phyloP scores from a whole-genome alignment of 2,329 filamentous ascomycete genomes.

The Coniochaeta hoffmannii region DNA sequence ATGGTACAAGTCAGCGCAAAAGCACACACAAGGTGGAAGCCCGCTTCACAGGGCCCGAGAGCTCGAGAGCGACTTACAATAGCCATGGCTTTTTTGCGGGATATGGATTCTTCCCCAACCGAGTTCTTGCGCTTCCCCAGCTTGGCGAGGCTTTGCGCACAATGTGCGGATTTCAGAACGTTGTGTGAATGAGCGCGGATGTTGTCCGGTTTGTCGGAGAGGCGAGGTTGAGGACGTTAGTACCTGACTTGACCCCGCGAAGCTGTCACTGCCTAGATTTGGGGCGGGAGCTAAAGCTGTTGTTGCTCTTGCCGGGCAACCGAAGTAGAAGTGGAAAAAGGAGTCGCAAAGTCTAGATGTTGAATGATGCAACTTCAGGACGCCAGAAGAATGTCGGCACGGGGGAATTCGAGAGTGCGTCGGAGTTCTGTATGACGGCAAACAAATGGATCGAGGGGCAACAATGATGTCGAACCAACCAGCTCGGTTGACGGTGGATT shows the following conservation, averaged over 20 bases:
- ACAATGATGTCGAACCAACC: conserved; percentile 1
- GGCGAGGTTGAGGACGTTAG: conserved; percentile 1
- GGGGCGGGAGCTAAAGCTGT: conserved; percentile 2
- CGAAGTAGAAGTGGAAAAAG: conserved; percentile 3
- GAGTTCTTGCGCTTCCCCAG: conserved; percentile 64
- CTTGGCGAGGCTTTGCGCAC: conserved; percentile 29
- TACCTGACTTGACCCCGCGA: conserved; percentile 4
- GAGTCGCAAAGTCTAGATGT: not conserved
- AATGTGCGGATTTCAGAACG: not conserved
- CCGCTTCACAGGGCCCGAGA: not conserved
- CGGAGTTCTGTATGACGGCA: not conserved
- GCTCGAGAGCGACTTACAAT: conserved; percentile 42
- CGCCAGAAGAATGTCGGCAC: not conserved
- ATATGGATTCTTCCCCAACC: conserved; percentile 48
- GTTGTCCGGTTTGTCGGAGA: not conserved
- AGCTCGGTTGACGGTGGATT: conserved; percentile 7
- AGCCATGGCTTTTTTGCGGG: conserved; percentile 54
- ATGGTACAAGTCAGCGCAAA: conserved; percentile 2
- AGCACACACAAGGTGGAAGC: not conserved
- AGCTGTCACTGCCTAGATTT: not conserved
- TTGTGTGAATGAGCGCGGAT: not conserved
- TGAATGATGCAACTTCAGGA: not conserved
- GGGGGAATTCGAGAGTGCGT: not conserved
- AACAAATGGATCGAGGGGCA: not conserved
- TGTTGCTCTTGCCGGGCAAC: not conserved